phyloP scores from a whole-genome alignment of 2,329 filamentous ascomycete species.

The Cryphonectria radicalis region DNA sequence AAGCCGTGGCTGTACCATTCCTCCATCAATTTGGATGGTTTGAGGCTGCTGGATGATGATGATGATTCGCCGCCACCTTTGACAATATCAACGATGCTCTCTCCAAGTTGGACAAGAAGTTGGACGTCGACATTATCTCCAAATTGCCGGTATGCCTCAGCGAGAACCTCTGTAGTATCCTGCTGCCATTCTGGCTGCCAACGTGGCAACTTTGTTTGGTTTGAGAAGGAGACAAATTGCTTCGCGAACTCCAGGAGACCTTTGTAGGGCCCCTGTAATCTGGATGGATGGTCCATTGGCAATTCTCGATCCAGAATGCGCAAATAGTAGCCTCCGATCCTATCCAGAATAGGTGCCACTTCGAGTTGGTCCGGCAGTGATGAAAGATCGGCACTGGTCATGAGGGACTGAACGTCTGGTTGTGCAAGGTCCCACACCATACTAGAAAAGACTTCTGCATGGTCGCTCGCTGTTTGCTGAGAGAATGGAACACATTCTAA shows the following conservation, averaged over 20 bases:
- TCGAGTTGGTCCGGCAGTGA: too few species aligned
- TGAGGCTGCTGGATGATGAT: background rate
- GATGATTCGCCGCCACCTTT: background rate
- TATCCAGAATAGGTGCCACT: background rate
- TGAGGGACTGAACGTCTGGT: background rate
- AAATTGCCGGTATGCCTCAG: too few species aligned
- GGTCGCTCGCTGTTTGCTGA: background rate
- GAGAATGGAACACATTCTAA: constrained; percentile 4
- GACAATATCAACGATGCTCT: background rate
- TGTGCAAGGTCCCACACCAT: background rate
- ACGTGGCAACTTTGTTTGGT: too few species aligned
- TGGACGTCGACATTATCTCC: background rate
- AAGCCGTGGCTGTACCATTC: background rate
- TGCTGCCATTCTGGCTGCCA: background rate
- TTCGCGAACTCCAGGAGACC: too few species aligned
- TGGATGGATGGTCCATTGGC: too few species aligned
- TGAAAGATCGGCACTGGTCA: too few species aligned
- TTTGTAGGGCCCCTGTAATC: too few species aligned
- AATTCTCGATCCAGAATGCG: too few species aligned
- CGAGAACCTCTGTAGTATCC: background rate
- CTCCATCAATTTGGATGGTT: background rate
- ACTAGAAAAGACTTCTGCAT: background rate
- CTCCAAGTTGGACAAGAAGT: background rate
- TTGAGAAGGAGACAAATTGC: too few species aligned
- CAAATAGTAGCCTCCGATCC: background rate